A percentile compares a stretch with the other conserved stretches of the same genome.
Evolutionary conservation across 2,329 filamentous ascomycete species (phyloP).

Genomic region (Cordyceps sp.): DNA sequence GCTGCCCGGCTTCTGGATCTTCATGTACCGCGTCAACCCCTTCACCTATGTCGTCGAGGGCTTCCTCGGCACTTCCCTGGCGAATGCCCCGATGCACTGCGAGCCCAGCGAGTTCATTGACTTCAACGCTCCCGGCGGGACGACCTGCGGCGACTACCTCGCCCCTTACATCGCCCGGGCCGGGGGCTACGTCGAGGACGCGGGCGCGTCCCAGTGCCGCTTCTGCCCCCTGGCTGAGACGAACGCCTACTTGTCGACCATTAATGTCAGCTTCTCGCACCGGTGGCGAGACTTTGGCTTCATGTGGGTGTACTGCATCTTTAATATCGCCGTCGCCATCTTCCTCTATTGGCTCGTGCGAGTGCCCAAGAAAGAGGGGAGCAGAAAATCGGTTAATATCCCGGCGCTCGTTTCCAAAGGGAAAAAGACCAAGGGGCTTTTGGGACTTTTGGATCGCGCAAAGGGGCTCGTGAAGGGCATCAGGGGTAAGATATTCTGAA

Average conservation of each 20-base stretch:
- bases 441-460: no score
- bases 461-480: no score
- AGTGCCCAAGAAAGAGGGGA: conserved; percentile 34
- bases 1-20: conserved; percentile 65
- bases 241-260: conserved; percentile 29
- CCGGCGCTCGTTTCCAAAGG: no score
- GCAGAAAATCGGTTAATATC: no score
- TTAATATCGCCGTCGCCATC: conserved; percentile 40
- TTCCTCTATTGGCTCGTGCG: conserved; percentile 37
- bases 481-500: no score
- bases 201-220: conserved; percentile 31
- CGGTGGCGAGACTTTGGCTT: conserved; percentile 56
- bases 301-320: conserved; percentile 39
- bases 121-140: conserved; percentile 43
- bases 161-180: conserved; percentile 24
- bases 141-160: conserved; percentile 46
- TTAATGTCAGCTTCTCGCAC: conserved; percentile 35
- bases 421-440: no score
- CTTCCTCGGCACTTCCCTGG: conserved; percentile 53
- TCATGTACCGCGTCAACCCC: conserved; percentile 64
- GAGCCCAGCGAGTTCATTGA: conserved; percentile 49
- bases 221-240: conserved; percentile 37
- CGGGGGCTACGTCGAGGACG: conserved; percentile 37
- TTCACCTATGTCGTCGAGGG: conserved; percentile 68
- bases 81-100: conserved; percentile 49